Evolutionary conservation across 768 basidiomycete species (phyloP).

Genomic region (Naganishia randhawae): DNA sequence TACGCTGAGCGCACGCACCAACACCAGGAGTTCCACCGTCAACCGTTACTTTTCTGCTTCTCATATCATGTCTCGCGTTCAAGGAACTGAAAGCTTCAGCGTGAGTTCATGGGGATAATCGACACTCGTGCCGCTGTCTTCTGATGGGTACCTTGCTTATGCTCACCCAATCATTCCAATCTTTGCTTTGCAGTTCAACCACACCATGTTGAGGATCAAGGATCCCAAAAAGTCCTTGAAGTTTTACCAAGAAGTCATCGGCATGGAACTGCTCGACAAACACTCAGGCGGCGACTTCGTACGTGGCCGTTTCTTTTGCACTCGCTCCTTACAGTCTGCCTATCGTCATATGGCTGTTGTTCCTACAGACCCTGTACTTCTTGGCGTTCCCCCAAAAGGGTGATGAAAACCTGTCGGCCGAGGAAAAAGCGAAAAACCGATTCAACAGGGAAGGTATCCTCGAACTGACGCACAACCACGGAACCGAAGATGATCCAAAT

Average conservation of each 20-base stretch:
- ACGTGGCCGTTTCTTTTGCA: neutral
- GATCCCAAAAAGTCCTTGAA: constrained; percentile 74
- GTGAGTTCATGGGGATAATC: neutral
- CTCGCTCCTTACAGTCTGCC: constrained; percentile 21
- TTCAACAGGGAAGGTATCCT: constrained; percentile 72
- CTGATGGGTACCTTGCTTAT: neutral
- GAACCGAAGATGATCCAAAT: constrained; percentile 71
- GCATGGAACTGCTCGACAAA: constrained; percentile 66
- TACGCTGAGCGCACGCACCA: neutral
- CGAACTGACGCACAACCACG: constrained; percentile 84
- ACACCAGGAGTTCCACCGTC: neutral
- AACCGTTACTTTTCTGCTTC: constrained; percentile 15
- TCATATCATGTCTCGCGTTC: constrained; percentile 27
- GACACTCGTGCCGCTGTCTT: neutral
- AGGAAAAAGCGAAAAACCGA: constrained; percentile 56
- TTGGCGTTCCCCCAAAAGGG: constrained; percentile 69
- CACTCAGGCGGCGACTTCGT: constrained; percentile 28
- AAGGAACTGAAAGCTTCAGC: constrained; percentile 28
- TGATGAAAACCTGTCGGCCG: constrained; percentile 53
- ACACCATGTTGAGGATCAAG: constrained; percentile 63
- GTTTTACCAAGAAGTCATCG: constrained; percentile 69
- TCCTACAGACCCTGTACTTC: constrained; percentile 66
- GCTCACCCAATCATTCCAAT: no score
- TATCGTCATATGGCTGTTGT: neutral
- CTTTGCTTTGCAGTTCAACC: constrained; percentile 39